phyloP scores from a whole-genome alignment of 208 protist species.

The Phytomonas francai region DNA sequence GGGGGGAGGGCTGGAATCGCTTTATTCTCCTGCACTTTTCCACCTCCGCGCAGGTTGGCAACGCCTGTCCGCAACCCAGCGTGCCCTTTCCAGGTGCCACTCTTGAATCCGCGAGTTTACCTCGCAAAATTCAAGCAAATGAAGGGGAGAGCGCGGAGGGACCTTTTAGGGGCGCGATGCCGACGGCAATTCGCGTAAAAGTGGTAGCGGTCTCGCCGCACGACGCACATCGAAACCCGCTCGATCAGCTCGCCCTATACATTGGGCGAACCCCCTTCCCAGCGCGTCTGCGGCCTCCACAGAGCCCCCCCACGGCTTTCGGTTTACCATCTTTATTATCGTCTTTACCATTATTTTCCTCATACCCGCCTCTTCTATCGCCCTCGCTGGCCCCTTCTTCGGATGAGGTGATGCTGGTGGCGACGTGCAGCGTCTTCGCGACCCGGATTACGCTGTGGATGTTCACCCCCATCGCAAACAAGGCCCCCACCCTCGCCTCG shows the following conservation, averaged over 20 bases:
- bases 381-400: neutral
- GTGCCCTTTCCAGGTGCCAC: neutral
- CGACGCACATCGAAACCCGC: constrained; percentile 32
- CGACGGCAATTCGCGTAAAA: neutral
- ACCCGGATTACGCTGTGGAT: constrained; percentile 30
- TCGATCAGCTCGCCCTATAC: constrained; percentile 35
- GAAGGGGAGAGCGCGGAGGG: neutral
- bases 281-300: constrained; percentile 7
- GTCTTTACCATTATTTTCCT: neutral
- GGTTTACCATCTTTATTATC: neutral
- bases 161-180: neutral
- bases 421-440: constrained; percentile 27
- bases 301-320: neutral
- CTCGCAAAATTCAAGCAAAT: neutral
- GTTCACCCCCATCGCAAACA: constrained; percentile 8
- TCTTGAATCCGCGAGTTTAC: neutral
- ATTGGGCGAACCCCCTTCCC: constrained; percentile 16
- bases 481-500: no score
- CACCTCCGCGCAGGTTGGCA: constrained; percentile 11
- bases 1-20: constrained; percentile 13
- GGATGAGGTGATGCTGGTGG: constrained; percentile 15
- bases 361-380: neutral
- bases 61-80: neutral
- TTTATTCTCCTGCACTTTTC: constrained; percentile 48
- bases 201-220: constrained; percentile 16